These are phyloP conservation scores for Podospora tetraspora DNA, from an alignment of 495 filamentous ascomycete species.

Conservation along the genomic window DNA sequence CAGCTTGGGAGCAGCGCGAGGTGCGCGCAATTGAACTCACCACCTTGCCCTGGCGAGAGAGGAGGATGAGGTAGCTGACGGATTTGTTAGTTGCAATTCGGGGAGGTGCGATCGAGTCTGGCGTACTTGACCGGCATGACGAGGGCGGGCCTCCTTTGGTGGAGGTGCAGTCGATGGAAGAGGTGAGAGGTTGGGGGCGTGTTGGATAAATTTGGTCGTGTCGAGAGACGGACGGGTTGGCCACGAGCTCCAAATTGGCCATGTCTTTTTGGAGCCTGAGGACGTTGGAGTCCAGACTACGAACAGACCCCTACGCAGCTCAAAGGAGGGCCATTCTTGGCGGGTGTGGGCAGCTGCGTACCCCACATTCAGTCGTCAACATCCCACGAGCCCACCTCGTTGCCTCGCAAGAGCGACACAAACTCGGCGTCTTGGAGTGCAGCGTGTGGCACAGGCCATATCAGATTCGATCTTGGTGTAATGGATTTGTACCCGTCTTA, in stretches of 20 bases:
- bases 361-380: background rate
- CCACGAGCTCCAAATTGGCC: slow-evolving; percentile 13
- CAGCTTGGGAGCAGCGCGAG: slow-evolving; percentile 20
- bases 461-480: background rate
- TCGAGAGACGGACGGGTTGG: slow-evolving; percentile 9
- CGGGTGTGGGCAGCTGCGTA: background rate
- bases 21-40: slow-evolving; percentile 55
- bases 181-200: slow-evolving; percentile 12
- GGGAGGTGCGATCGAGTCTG: background rate
- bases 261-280: slow-evolving; percentile 8
- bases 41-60: slow-evolving; percentile 98
- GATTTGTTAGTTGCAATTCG: slow-evolving; percentile 14
- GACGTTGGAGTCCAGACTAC: background rate
- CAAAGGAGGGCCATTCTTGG: background rate
- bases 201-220: slow-evolving; percentile 9
- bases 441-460: background rate
- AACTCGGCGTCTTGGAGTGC: background rate
- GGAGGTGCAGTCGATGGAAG: slow-evolving; percentile 1
- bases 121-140: slow-evolving; percentile 47
- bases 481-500: background rate
- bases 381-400: background rate
- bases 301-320: background rate
- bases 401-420: background rate
- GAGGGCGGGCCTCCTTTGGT: slow-evolving; percentile 31
- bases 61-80: slow-evolving; percentile 87